Percentiles rank a stretch among this genome's conserved stretches.
Conservation (phyloP, 176 grass and related monocot species). For the Thinopyrum elongatum region DNA sequence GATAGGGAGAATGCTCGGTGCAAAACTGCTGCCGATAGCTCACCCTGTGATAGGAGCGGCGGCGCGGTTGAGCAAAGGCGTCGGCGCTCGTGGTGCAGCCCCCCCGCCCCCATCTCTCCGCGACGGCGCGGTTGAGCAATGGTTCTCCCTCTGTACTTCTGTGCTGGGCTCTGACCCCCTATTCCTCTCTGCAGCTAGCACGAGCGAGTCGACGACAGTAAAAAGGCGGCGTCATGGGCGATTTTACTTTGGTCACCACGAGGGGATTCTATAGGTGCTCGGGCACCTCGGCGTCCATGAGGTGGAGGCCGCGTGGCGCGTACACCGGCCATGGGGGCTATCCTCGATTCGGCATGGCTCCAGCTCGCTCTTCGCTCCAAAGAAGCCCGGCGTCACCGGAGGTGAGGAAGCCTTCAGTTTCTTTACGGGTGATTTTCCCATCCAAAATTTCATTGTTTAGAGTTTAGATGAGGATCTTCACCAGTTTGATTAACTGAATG, state of each 20-base stretch:
- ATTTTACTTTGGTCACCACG: background rate
- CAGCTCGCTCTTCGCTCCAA: background rate
- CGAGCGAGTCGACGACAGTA: background rate
- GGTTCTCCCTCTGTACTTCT: no score
- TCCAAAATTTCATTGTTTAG: background rate
- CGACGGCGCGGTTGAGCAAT: no score
- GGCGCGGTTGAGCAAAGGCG: no score
- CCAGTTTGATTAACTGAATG: background rate
- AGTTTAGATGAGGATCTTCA: background rate
- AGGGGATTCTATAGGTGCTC: background rate
- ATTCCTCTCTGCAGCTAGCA: no score
- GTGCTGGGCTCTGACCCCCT: no score
- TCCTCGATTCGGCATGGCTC: background rate
- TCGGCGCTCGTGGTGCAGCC: background rate
- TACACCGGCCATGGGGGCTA: background rate
- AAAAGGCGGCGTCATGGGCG: background rate
- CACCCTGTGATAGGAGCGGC: background rate
- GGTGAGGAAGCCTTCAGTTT: background rate
- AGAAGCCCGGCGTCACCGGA: background rate
- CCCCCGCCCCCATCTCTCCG: background rate
- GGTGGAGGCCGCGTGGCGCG: background rate
- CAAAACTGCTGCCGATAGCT: no score
- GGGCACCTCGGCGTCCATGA: background rate
- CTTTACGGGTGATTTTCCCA: background rate
- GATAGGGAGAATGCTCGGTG: no score